These are phyloP conservation scores for Parietichytrium sp. DNA, from an alignment of 108 stramenopile species.

Conservation along the genomic window DNA sequence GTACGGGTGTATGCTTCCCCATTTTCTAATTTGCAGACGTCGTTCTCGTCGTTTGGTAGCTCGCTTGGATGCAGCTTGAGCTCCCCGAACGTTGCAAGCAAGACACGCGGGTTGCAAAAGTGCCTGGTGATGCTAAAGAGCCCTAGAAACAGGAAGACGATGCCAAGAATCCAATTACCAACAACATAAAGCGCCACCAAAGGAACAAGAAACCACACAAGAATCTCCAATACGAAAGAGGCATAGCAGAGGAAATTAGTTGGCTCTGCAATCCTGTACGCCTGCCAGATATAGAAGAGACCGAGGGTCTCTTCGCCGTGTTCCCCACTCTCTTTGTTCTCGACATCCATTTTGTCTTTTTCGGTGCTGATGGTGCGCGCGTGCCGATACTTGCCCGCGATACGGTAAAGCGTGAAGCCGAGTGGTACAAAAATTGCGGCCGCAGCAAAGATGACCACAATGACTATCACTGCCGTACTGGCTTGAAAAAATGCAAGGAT, in stretches of 20 bases:
- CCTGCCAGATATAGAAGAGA: neutral
- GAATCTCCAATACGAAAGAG: neutral
- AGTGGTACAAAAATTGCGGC: no score
- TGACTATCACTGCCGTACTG: neutral
- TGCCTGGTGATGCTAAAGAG: slow-evolving; percentile 42
- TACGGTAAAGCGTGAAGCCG: no score
- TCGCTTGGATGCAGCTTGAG: slow-evolving; percentile 21
- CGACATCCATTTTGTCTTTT: neutral
- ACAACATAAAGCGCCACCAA: neutral
- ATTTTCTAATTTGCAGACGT: no score
- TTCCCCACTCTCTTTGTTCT: neutral
- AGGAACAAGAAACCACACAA: neutral
- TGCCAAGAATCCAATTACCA: slow-evolving; percentile 41
- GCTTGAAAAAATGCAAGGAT: neutral
- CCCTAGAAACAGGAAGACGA: slow-evolving; percentile 47
- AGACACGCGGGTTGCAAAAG: slow-evolving; percentile 47
- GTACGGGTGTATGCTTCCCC: no score
- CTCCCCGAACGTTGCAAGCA: slow-evolving; percentile 38
- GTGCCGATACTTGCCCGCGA: neutral
- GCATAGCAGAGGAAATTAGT: neutral
- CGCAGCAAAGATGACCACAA: neutral
- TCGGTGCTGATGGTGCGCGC: neutral
- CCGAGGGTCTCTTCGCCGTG: neutral
- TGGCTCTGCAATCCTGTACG: neutral
- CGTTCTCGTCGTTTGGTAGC: neutral